Evolutionary conservation across 257 asterid genomes (phyloP), one percentile per base, ranked within the genome.

Genomic region (Solanum commersonii): DNA sequence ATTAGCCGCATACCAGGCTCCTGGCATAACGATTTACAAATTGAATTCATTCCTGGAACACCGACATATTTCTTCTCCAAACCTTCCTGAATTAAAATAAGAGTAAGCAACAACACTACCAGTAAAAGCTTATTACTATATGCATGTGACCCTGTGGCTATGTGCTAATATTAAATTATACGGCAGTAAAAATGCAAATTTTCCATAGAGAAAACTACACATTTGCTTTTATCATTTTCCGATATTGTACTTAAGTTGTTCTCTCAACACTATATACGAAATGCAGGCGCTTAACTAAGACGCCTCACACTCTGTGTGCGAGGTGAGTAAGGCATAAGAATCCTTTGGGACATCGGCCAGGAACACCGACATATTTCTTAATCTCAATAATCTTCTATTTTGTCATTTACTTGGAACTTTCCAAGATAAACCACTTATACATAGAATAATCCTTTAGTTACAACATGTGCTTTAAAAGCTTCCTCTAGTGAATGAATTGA

Each of bases 41-140:
- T 90, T 49, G 98, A 94, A 92, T 94, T 96, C 99, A 96, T 96
- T 88, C 98, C 98, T 34, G 99, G 98, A 63, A 95, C 88, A 70
- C 98, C 99, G 49, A 95, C 96, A 90, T 93, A 95, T 91, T 92
- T 96, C 93, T 91, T 91, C 87, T 76, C 89, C 91, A 87, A 85
- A 89, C 88, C 96, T 88, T 94, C 98, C 99, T 96, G 92, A 70
- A 91, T 83, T 71, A 33, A 88, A 90, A 33, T 31, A 85, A 86
- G 89, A 67, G 84, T 86, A 88, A 90, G 88, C 87, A 85, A 85
- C 49, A 81, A 8, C 16, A 82, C 10, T 85, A 49, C 29, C 42
- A 29, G 29, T 49, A 81, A 81, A 29, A 29, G 6, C 70, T 27
- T n/a, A 81, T 79, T 81, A 29, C 56, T 81, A 81, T 49, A 49